These are phyloP conservation scores for Macrotyloma uniflorum DNA, from an alignment of 306 rosid genomes.

Conservation along the genomic window DNA sequence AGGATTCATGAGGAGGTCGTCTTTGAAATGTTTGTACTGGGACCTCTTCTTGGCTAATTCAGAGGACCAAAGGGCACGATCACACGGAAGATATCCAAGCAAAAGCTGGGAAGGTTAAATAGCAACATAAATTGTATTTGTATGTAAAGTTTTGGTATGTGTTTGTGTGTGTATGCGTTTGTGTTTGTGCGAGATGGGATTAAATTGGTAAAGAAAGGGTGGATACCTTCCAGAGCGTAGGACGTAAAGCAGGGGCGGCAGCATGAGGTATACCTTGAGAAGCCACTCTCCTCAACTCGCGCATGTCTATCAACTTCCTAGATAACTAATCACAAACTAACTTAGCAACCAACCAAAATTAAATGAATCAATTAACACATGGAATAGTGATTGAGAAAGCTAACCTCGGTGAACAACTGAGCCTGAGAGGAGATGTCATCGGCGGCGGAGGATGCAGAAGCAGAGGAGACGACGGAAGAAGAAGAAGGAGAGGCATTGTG, in stretches of 20 bases:
- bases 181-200: background rate
- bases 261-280: conserved; percentile 86
- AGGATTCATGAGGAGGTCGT: conserved; percentile 89
- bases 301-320: conserved; percentile 69
- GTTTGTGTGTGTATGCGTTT: background rate
- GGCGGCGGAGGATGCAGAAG: conserved; percentile 44
- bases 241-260: conserved; percentile 82
- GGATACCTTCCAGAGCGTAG: conserved; percentile 86
- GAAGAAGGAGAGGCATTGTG: conserved; percentile 44
- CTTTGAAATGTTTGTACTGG: conserved; percentile 89
- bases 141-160: too few species aligned
- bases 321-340: conserved; percentile 53
- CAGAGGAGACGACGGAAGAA: background rate
- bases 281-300: conserved; percentile 71
- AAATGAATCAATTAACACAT: background rate
- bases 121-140: background rate
- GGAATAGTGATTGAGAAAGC: background rate
- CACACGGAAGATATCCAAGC: conserved; percentile 80
- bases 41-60: conserved; percentile 90
- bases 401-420: conserved; percentile 82
- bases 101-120: conserved; percentile 61
- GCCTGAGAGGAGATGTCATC: conserved; percentile 57
- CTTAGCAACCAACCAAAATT: background rate
- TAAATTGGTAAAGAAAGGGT: background rate
- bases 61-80: conserved; percentile 79